Evolutionary conservation across 305 asterid genomes (phyloP), one percentile per base, ranked within the genome.

Genomic region (Andrographis paniculata): DNA sequence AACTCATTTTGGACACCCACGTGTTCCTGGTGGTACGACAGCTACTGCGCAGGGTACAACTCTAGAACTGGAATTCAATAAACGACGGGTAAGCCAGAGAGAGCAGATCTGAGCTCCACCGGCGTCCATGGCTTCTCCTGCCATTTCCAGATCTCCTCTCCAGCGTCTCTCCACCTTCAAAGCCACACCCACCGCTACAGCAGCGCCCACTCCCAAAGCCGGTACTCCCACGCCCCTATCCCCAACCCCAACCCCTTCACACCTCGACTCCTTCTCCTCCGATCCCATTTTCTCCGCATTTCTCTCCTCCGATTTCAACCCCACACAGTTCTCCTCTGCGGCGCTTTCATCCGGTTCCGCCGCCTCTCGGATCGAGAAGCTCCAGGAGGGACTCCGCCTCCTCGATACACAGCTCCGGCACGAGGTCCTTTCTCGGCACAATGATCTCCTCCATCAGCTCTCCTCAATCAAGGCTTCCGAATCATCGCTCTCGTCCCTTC

Each of bases 321-420:
- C 97, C 48, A 74, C 95, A 1, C 77, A 75, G n/a, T 88, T 88
- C 76, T 84, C 97, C 64, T 81, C 97, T 60, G 75, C 93, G 59
- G 94, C 94, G 36, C 95, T 88, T 45, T 84, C 92, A 53, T 79
- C 95, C 48, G 94, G 95, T 55, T 88, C 93, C 51, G 86, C 95
- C 54, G 94, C 97, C 48, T 82, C 97, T 15, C 64, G 92, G 27
- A 80, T 87, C 33, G 97, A 87, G 58, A 81, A 84, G 21, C 92
- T 87, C 43, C 94, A 81, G 51, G 88, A 81, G 3, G 92, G 88
- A 16, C 77, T 88, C 59, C 82, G 82, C 53, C 75, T 69, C 42
- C 88, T 87, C 35, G 94, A 87, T 27, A 30, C 74, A 19, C 94
- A 84, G 62, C 84, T 87, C 58, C 97, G 97, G 49, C 72, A 74